Conservation (phyloP, 768 basidiomycete species). For the Neoboletus brunneissimus region DNA sequence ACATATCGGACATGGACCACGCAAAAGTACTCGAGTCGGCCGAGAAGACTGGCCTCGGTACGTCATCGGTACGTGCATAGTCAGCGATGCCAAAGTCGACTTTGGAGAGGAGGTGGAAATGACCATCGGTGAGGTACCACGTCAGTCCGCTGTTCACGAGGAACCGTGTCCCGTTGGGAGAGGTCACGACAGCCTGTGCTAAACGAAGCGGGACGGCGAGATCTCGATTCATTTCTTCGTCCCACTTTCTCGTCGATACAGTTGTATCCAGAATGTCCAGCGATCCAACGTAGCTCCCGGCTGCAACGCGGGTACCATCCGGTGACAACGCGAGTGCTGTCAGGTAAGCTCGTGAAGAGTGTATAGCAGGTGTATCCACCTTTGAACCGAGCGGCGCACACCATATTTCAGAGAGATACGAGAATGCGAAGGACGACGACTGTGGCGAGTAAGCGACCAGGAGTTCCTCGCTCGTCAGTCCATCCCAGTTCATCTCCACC, state of each 20-base stretch:
- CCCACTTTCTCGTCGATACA: slow-evolving; percentile 5
- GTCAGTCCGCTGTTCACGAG: neutral
- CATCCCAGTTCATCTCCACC: neutral
- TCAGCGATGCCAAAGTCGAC: slow-evolving; percentile 7
- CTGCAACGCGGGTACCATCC: slow-evolving; percentile 16
- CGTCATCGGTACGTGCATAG: neutral
- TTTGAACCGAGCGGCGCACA: neutral
- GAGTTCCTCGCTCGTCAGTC: neutral
- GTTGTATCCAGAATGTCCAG: slow-evolving; percentile 10
- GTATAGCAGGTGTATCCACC: neutral
- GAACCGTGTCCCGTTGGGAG: slow-evolving; percentile 11
- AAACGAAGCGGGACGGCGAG: neutral
- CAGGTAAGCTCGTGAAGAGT: neutral
- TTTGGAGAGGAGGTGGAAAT: slow-evolving; percentile 1
- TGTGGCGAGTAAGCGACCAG: slow-evolving; percentile 1
- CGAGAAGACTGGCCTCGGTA: slow-evolving; percentile 1
- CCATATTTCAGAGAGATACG: neutral
- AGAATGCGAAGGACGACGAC: slow-evolving; percentile 4
- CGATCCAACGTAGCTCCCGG: slow-evolving; percentile 1
- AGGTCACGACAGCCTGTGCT: neutral
- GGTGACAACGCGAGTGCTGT: slow-evolving; percentile 16
- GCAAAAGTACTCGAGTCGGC: slow-evolving; percentile 6
- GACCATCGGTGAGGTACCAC: slow-evolving; percentile 3
- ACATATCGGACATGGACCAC: slow-evolving; percentile 3
- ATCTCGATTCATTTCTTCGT: slow-evolving; percentile 1